phyloP scores from a whole-genome alignment of 2,329 filamentous ascomycete species.

The Dryadomyces quercivorus region DNA sequence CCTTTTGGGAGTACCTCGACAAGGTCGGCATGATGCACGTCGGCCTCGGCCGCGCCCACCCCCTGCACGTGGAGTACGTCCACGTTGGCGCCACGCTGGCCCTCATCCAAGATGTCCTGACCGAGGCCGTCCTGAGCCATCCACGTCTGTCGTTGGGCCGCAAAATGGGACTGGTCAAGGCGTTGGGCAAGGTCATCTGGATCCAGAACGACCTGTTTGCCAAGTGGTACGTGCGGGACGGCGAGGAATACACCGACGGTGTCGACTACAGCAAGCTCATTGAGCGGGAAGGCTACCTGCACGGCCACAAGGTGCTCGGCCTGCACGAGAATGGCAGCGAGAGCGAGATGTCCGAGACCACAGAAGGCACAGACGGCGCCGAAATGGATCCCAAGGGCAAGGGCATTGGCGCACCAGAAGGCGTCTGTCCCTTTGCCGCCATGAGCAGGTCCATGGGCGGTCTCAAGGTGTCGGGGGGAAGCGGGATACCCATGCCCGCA shows the following conservation, averaged over 20 bases:
- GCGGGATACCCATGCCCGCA: neutral
- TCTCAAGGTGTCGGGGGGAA: slow-evolving; percentile 8
- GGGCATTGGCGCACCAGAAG: neutral
- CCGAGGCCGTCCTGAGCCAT: slow-evolving; percentile 62
- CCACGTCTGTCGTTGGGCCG: slow-evolving; percentile 52
- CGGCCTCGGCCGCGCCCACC: slow-evolving; percentile 58
- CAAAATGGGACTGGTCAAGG: slow-evolving; percentile 64
- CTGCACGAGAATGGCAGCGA: slow-evolving; percentile 10
- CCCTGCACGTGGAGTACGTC: slow-evolving; percentile 68
- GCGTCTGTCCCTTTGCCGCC: slow-evolving; percentile 17
- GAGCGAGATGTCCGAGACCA: neutral
- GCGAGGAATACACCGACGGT: slow-evolving; percentile 42
- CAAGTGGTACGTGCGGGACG: slow-evolving; percentile 66
- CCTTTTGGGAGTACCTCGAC: slow-evolving; percentile 75
- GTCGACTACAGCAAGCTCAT: slow-evolving; percentile 29
- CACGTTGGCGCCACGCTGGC: slow-evolving; percentile 62
- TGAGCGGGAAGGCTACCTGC: slow-evolving; percentile 51
- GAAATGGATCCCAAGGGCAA: neutral
- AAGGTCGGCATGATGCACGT: slow-evolving; percentile 81
- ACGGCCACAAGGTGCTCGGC: slow-evolving; percentile 46
- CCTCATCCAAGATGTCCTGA: slow-evolving; percentile 67
- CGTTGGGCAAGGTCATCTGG: slow-evolving; percentile 72
- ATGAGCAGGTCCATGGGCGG: slow-evolving; percentile 11
- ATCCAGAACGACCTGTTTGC: slow-evolving; percentile 80
- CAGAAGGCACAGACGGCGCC: neutral